Conservation (phyloP, 2,329 filamentous ascomycete species). For the Diaporthe eres region DNA sequence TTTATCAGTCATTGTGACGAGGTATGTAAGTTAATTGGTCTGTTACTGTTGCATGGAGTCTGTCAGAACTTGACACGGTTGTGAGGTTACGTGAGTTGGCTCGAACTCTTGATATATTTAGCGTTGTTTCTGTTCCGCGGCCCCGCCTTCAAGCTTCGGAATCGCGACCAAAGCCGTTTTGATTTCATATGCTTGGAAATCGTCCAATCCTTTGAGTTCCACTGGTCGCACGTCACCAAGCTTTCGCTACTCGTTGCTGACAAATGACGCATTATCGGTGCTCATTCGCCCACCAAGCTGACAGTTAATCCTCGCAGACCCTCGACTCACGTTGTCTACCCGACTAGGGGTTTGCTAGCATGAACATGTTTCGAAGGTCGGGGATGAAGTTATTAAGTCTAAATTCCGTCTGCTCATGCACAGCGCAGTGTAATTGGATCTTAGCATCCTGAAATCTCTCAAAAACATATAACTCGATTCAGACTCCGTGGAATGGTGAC, state of each 20-base stretch:
- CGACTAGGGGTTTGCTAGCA: not conserved
- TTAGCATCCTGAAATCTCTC: not conserved
- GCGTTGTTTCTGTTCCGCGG: not conserved
- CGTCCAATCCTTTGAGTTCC: not conserved
- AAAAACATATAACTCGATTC: not conserved
- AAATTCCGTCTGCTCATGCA: not conserved
- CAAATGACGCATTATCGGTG: not conserved
- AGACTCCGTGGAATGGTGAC: not conserved
- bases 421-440: not conserved
- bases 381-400: not conserved
- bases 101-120: not conserved
- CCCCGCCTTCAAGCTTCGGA: not conserved
- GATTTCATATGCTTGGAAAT: slow-evolving; percentile 25
- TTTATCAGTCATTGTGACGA: not conserved
- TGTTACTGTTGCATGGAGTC: not conserved
- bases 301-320: not conserved
- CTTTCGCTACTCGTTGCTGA: slow-evolving; percentile 3
- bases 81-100: not conserved
- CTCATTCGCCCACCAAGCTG: not conserved
- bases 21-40: not conserved
- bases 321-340: not conserved
- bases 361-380: not conserved
- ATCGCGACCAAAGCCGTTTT: not conserved
- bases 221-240: not conserved
- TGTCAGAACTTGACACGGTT: not conserved